Evolutionary conservation across 2,329 filamentous ascomycete species (phyloP), one percentile per base, ranked within the genome.

Genomic region (Aureobasidium sp.): DNA sequence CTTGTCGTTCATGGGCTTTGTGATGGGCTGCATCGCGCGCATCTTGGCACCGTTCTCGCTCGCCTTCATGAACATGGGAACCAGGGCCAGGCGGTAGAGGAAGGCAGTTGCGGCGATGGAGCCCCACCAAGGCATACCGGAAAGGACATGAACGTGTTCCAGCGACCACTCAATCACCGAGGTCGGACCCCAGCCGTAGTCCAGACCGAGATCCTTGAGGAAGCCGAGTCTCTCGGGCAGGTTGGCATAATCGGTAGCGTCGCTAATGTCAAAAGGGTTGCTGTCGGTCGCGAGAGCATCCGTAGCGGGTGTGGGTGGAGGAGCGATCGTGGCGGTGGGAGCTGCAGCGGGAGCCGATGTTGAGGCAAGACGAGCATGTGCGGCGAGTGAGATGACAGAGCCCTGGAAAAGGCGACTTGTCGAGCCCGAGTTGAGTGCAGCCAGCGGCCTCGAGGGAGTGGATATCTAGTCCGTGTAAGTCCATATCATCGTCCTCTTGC

Each of bases 121-220:
- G 1, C 78, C 85, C 80, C 89, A 91, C 94, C 94, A 97, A 14
- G 91, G 90, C 61, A 90, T 75, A 39, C 88, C 90, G 7, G 71
- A 77, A 68, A 82, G 87, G 64, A 97, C 79, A 75, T 99, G 91
- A 44, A 95, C 72, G 71, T 93, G 85, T 78, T 99, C 94, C 12
- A 97, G 76, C 2, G 84, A 24, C 80, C 82, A 92, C 76, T 97
- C 82, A 73, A 94, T 85, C 17, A 84, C 67, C 4, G 86, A 77
- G 0, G 91, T 90, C 5, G 89, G 84, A 17, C 93, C 93, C 78
- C 79, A 92, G 71, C 93, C 91, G 70, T 88, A 97, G 69, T 97
- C 90, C 24, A 99, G 78, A 3, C 94, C 94, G 12, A 97, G 79
- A 7, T 85, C 81, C 67, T 89, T 84, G 63, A 99, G 79, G 70